Conservation (phyloP, 371 early-diverging fungal species). For the Syncephalis plumigaleata region DNA sequence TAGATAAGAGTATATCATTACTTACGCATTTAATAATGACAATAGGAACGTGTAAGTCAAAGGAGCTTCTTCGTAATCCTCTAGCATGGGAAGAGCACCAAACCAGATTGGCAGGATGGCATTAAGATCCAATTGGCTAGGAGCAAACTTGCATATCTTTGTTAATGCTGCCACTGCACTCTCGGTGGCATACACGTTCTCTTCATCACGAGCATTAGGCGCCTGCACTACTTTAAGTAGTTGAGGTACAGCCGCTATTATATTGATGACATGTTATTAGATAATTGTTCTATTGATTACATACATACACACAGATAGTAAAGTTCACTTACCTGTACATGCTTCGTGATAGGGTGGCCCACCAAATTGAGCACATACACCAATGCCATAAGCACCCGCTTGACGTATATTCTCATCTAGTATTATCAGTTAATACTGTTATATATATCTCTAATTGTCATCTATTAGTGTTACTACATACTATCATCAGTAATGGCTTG, state of each 20-base stretch:
- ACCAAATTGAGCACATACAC: constrained; percentile 71
- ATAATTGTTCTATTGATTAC: no score
- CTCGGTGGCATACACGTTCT: constrained; percentile 68
- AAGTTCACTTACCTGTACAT: constrained; percentile 12
- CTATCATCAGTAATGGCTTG: constrained; percentile 40
- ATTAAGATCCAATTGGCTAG: constrained; percentile 34
- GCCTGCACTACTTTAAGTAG: constrained; percentile 44
- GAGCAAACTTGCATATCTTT: constrained; percentile 60
- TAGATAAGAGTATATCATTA: no score
- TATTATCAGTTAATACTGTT: not conserved
- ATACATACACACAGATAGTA: no score
- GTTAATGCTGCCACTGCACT: constrained; percentile 78
- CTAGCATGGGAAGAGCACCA: constrained; percentile 52
- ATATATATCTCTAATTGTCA: not conserved
- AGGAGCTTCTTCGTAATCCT: constrained; percentile 78
- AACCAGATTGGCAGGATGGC: constrained; percentile 60
- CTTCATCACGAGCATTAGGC: constrained; percentile 45
- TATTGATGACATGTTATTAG: no score
- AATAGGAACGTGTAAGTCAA: constrained; percentile 58
- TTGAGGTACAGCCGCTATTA: constrained; percentile 27
- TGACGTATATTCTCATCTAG: constrained; percentile 59
- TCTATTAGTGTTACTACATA: not conserved
- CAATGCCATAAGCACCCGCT: constrained; percentile 83
- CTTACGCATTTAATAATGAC: constrained; percentile 36
- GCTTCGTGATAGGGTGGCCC: constrained; percentile 55